A percentile compares a stretch with the other conserved stretches of the same genome.
phyloP scores from a whole-genome alignment of 805 yeast genomes.

The Yamadazyma scolyti region DNA sequence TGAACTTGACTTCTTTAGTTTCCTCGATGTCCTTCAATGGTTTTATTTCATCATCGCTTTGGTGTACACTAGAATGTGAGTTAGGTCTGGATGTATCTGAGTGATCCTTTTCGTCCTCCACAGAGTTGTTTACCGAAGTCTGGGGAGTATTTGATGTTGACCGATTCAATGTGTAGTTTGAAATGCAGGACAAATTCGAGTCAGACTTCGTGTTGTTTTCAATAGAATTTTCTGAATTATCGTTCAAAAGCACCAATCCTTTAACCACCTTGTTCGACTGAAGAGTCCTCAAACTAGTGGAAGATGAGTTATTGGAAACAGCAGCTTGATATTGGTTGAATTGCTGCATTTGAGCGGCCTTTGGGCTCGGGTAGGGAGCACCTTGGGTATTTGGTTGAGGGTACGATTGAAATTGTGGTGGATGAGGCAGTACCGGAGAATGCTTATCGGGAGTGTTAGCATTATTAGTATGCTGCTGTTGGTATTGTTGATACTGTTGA shows the following conservation, averaged over 20 bases:
- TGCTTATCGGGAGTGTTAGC: not conserved
- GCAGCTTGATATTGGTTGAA: constrained; percentile 7
- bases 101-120: constrained; percentile 6
- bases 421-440: not conserved
- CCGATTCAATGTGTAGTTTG: constrained; percentile 9
- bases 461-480: constrained; percentile 3
- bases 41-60: not conserved
- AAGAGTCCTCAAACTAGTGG: constrained; percentile 13
- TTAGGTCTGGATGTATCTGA: constrained; percentile 6
- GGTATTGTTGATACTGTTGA: constrained; percentile 10
- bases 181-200: constrained; percentile 7
- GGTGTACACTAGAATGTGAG: constrained; percentile 4
- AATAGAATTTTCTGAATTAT: constrained; percentile 7
- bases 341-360: constrained; percentile 1
- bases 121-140: constrained; percentile 8
- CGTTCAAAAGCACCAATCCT: constrained; percentile 3
- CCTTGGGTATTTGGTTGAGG: constrained; percentile 1
- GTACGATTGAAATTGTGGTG: not conserved
- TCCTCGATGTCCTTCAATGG: constrained; percentile 1
- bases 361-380: too few relatives aligned
- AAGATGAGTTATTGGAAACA: constrained; percentile 12
- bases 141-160: constrained; percentile 13
- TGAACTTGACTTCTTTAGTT: not conserved
- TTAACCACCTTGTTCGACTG: constrained; percentile 11
- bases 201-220: constrained; percentile 8